Conservation (phyloP, 140 eudicot genomes). For the Cichorium intybus region DNA sequence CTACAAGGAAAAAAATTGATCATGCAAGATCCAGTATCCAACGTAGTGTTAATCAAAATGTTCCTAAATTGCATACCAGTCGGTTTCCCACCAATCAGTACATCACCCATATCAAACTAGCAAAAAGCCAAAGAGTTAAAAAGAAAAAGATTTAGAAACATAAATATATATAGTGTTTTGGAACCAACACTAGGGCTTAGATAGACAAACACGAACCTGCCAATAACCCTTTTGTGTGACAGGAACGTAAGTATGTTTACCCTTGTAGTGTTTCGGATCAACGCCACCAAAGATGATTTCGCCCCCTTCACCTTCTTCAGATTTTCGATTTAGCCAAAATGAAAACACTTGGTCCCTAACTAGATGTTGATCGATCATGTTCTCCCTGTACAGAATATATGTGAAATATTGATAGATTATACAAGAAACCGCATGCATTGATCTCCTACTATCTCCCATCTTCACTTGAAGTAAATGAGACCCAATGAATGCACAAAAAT, state of each 20-base stretch:
- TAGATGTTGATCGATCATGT: slow-evolving; percentile 58
- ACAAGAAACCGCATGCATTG: not conserved
- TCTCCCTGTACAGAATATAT: slow-evolving; percentile 29
- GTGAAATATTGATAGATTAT: not conserved
- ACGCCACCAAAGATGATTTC: slow-evolving; percentile 59
- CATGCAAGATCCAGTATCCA: not conserved
- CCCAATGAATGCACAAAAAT: not conserved
- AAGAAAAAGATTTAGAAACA: not conserved
- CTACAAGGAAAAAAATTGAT: slow-evolving; percentile 25
- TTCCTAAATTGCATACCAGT: slow-evolving; percentile 34
- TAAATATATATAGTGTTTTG: not conserved
- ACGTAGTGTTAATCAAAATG: not conserved
- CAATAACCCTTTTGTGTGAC: slow-evolving; percentile 49
- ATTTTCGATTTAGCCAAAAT: slow-evolving; percentile 50
- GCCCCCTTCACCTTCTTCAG: slow-evolving; percentile 49
- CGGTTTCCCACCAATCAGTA: slow-evolving; percentile 49
- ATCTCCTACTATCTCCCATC: not conserved
- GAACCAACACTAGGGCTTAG: not conserved
- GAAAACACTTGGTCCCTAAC: slow-evolving; percentile 50
- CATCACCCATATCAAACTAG: slow-evolving; percentile 81
- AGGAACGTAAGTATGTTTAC: slow-evolving; percentile 50
- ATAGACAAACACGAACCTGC: slow-evolving; percentile 41
- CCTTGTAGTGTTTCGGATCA: slow-evolving; percentile 49
- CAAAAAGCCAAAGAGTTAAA: not conserved
- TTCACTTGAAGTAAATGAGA: too few relatives aligned